Evolutionary conservation across 331 rosid genomes (phyloP), one percentile per base, ranked within the genome.

Genomic region (Rhamnella rubrinervis): DNA sequence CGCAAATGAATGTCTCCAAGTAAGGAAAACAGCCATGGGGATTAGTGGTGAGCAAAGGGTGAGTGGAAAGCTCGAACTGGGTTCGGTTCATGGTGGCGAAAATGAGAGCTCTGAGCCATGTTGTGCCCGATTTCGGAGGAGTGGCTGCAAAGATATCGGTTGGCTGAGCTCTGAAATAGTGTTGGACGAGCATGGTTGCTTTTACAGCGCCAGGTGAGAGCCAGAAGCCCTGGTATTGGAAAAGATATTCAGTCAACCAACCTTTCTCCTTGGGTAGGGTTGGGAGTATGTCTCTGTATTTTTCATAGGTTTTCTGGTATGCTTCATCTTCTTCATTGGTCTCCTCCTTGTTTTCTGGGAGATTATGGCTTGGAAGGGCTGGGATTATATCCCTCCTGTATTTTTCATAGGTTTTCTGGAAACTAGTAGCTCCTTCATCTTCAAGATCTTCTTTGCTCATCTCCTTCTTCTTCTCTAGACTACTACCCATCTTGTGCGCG

Each of bases 181-280:
- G 2, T 9, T 47, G 59, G 15, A 50, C 25, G 58, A 50, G 17
- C 39, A 28, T 4, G 39, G 7, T 40, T 14, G 25, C 59, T 28
- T 61, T 19, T 8, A 47, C 26, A 47, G 18, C 21, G 23, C 5
- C 17, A 15, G 70, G 58, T 14, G 21, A 3, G 5, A 26, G 46
- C 70, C 58, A 65, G 46, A 65, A 65, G 6, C 70, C 70, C 49
- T 65, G 25, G 59, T 28, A 65, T 65, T 65, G 41, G 23, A 26
- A 20, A 14, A 65, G 58, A 51, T 65, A 6, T 23, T 40, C 38
- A 63, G 53, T 19, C 38, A 25, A 12, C 67, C 67, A 63, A 18
- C 67, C 67, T 23, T 23, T 63, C 38, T 14, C 55, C 13, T 41
- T 21, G 16, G 55, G 67, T n/a, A 63, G 55, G 67, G 6, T 44